These are phyloP conservation scores for Mucor lusitanicus DNA, from an alignment of 371 early-diverging fungal genomes.

Conservation along the genomic window DNA sequence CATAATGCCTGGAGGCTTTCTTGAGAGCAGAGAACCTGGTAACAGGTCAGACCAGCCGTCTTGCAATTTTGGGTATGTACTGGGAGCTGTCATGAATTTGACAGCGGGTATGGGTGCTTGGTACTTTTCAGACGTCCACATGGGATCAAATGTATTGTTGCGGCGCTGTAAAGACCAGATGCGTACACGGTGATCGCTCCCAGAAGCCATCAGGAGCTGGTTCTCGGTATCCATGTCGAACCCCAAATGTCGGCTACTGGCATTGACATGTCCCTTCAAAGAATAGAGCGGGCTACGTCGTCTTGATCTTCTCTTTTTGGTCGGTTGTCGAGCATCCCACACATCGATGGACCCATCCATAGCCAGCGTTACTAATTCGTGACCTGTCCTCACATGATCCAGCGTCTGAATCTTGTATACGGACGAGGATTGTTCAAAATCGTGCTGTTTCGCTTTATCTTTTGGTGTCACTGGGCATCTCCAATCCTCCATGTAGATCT, in stretches of 20 bases:
- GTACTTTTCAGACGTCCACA: slow-evolving; percentile 26
- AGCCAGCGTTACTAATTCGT: slow-evolving; percentile 16
- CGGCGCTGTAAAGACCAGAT: slow-evolving; percentile 28
- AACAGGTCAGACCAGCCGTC: slow-evolving; percentile 14
- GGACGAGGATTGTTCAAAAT: slow-evolving; percentile 17
- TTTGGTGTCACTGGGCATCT: not conserved
- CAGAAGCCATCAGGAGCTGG: slow-evolving; percentile 20
- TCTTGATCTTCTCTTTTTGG: not conserved
- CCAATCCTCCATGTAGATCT: slow-evolving; percentile 8
- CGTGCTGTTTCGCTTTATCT: not conserved
- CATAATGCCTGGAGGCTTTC: slow-evolving; percentile 6
- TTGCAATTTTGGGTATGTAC: slow-evolving; percentile 7
- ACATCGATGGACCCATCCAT: slow-evolving; percentile 26
- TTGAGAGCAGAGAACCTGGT: not conserved
- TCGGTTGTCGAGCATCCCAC: slow-evolving; percentile 27
- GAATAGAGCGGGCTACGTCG: slow-evolving; percentile 7
- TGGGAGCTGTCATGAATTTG: slow-evolving; percentile 9
- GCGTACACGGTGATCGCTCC: slow-evolving; percentile 23
- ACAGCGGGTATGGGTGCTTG: slow-evolving; percentile 19
- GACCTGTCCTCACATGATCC: slow-evolving; percentile 5
- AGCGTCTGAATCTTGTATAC: slow-evolving; percentile 19
- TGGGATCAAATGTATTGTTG: slow-evolving; percentile 9
- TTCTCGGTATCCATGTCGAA: slow-evolving; percentile 24
- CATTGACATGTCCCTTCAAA: slow-evolving; percentile 28
- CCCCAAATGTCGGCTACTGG: slow-evolving; percentile 12